Evolutionary conservation across 805 yeast species (phyloP).

Genomic region (Lipomyces yamadae): DNA sequence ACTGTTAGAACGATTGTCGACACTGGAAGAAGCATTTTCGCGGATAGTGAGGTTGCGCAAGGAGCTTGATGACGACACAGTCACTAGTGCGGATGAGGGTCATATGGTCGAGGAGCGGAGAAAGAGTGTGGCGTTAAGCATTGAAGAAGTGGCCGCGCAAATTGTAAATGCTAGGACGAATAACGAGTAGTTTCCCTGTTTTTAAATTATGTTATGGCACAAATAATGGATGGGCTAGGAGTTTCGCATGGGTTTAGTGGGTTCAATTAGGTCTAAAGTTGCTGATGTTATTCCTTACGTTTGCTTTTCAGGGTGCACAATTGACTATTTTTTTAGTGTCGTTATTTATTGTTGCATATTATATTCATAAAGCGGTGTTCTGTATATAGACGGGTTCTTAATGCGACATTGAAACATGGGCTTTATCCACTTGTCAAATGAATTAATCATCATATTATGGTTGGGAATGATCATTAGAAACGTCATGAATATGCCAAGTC

Average conservation of each 20-base stretch:
- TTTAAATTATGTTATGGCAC: background rate
- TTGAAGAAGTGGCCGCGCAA: conserved; percentile 24
- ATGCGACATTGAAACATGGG: background rate
- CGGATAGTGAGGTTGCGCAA: conserved; percentile 19
- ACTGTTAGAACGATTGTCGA: conserved; percentile 18
- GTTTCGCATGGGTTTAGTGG: background rate
- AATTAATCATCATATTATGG: background rate
- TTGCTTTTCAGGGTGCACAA: too few species aligned
- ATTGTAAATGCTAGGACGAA: conserved; percentile 6
- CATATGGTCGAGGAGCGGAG: background rate
- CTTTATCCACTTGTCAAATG: background rate
- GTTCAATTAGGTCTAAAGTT: background rate
- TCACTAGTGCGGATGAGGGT: background rate
- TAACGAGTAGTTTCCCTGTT: background rate
- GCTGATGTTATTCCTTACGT: background rate
- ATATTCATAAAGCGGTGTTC: background rate
- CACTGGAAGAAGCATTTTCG: conserved; percentile 27
- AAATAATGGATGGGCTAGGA: background rate
- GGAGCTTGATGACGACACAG: conserved; percentile 10
- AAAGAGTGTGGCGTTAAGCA: conserved; percentile 16
- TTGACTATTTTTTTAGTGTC: too few species aligned
- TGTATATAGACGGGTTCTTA: background rate
- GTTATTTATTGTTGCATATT: background rate
- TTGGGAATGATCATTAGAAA: background rate
- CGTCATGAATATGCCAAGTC: background rate